These are phyloP conservation scores for Rhipidocladum racemiflorum DNA, from an alignment of 176 grass and related monocot genomes.

Conservation along the genomic window DNA sequence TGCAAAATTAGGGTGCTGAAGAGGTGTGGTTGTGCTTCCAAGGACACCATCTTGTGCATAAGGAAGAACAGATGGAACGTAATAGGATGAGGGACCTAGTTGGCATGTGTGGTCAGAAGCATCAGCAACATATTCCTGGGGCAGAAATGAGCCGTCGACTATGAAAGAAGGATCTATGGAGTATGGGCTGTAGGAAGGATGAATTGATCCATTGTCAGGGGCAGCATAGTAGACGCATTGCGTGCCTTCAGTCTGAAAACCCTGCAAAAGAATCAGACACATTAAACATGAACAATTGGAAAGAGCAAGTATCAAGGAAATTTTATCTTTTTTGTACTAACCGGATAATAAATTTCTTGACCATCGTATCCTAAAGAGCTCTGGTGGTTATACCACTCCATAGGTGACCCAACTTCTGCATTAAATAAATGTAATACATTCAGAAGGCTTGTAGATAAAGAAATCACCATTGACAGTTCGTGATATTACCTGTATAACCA, in stretches of 20 bases:
- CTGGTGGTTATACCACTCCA: constrained; percentile 64
- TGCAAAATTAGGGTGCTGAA: constrained; percentile 28
- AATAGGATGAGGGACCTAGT: constrained; percentile 45
- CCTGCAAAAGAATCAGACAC: background rate
- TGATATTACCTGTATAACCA: constrained; percentile 51
- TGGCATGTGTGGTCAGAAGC: constrained; percentile 50
- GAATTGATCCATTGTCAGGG: constrained; percentile 57
- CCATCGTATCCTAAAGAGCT: constrained; percentile 57
- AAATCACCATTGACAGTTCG: background rate
- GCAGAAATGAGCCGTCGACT: constrained; percentile 41
- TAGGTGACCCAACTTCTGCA: constrained; percentile 57
- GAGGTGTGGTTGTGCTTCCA: constrained; percentile 12
- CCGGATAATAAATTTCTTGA: constrained; percentile 70
- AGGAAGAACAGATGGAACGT: constrained; percentile 58
- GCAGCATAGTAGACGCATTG: constrained; percentile 57
- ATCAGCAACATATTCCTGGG: constrained; percentile 51
- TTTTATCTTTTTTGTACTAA: constrained; percentile 17
- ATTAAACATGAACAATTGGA: constrained; percentile 12
- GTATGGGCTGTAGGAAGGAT: constrained; percentile 64
- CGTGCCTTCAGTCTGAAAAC: constrained; percentile 54
- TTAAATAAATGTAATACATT: constrained; percentile 10
- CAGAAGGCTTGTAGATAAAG: background rate
- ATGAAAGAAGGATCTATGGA: constrained; percentile 44
- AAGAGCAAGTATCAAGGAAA: background rate
- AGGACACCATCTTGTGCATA: constrained; percentile 44